Evolutionary conservation across 129 eudicot genomes (phyloP).

Genomic region (Scalesia atractyloides): DNA sequence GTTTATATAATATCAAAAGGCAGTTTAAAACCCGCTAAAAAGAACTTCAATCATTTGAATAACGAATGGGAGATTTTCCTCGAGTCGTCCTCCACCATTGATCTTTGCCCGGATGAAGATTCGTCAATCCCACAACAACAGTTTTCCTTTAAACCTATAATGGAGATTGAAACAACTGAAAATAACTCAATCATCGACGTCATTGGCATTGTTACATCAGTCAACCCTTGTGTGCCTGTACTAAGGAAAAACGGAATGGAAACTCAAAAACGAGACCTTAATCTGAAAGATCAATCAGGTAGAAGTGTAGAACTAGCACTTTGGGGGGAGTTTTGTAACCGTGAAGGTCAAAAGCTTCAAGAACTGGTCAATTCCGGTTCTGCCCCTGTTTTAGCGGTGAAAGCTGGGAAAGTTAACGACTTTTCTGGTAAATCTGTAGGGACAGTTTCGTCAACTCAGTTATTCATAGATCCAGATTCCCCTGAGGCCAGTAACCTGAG

Average conservation of each 20-base stretch:
- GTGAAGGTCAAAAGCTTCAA: conserved; percentile 87
- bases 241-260: conserved; percentile 94
- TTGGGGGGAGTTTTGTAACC: conserved; percentile 96
- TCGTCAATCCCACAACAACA: conserved; percentile 86
- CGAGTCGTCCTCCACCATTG: conserved; percentile 75
- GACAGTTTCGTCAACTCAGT: conserved; percentile 85
- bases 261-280: conserved; percentile 82
- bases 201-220: conserved; percentile 72
- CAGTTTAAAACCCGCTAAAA: conserved; percentile 88
- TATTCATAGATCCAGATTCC: conserved; percentile 80
- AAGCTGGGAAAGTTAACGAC: conserved; percentile 87
- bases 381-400: conserved; percentile 82
- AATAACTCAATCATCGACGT: conserved; percentile 76
- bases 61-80: conserved; percentile 94
- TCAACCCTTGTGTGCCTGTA: conserved; percentile 84
- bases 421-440: conserved; percentile 86
- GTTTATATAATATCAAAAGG: conserved; percentile 94
- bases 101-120: conserved; percentile 92
- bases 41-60: conserved; percentile 83
- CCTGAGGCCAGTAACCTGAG: conserved; percentile 59
- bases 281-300: conserved; percentile 81
- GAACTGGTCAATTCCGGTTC: conserved; percentile 63
- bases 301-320: conserved; percentile 79
- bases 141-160: conserved; percentile 73
- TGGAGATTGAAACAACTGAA: conserved; percentile 77